phyloP scores from a whole-genome alignment of 2,329 filamentous ascomycete species.

The Trichoderma breve region DNA sequence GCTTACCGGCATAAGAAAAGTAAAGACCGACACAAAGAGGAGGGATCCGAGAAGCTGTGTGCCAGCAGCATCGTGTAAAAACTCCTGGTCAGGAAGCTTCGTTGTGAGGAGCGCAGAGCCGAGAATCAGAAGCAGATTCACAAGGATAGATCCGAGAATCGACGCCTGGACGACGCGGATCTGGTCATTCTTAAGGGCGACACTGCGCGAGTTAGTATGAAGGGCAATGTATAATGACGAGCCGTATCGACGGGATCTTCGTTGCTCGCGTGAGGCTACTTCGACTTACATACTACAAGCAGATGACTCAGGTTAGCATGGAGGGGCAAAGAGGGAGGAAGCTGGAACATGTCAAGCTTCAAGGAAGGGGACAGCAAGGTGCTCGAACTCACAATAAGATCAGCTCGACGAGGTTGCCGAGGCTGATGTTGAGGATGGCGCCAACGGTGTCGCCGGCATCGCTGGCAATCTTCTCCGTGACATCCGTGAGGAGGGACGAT shows the following conservation, averaged over 20 bases:
- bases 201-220: conserved; percentile 39
- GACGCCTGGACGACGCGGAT: conserved; percentile 75
- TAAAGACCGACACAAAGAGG: conserved; percentile 40
- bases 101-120: conserved; percentile 73
- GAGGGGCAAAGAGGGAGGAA: not conserved
- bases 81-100: conserved; percentile 66
- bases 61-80: conserved; percentile 40
- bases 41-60: conserved; percentile 38
- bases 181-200: conserved; percentile 54
- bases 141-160: conserved; percentile 72
- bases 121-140: conserved; percentile 71
- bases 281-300: conserved; percentile 11
- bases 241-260: not conserved
- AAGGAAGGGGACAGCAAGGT: not conserved
- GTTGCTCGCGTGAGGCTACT: not conserved
- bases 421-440: conserved; percentile 59
- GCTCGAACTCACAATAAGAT: conserved; percentile 51
- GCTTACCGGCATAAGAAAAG: conserved; percentile 39
- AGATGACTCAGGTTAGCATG: not conserved
- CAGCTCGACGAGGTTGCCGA: conserved; percentile 62
- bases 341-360: not conserved
- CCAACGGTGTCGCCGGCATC: conserved; percentile 58
- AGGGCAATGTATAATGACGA: not conserved
- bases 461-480: conserved; percentile 58
- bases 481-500: conserved; percentile 56